Conservation (phyloP, 192 early-diverging fungal genomes). For the Coemansia sp. region DNA sequence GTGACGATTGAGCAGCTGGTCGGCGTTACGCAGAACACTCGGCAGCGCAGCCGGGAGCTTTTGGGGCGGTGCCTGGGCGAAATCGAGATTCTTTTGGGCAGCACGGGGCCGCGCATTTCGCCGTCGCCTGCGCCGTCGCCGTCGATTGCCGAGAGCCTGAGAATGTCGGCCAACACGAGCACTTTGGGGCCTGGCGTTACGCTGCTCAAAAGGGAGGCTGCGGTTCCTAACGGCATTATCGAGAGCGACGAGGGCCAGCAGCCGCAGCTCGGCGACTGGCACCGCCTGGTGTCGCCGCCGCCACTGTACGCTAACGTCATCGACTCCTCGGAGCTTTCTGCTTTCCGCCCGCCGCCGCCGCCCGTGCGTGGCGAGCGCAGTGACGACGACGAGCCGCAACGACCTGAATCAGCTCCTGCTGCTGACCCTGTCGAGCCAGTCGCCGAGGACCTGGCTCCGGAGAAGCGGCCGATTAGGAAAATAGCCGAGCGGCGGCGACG, state of each 20-base stretch:
- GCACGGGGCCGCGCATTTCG: background rate
- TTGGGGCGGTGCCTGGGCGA: conserved; percentile 34
- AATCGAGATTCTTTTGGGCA: conserved; percentile 34
- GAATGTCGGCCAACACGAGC: background rate
- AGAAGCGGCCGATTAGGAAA: conserved; percentile 19
- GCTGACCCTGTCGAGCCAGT: too few relatives aligned
- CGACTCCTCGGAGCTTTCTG: background rate
- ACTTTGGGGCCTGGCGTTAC: background rate
- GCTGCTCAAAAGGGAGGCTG: background rate
- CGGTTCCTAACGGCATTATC: background rate
- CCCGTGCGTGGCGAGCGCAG: background rate
- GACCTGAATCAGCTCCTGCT: background rate
- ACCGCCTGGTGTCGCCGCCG: background rate
- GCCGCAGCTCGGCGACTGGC: background rate
- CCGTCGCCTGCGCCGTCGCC: background rate
- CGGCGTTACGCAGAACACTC: conserved; percentile 10
- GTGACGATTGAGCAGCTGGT: conserved; percentile 22
- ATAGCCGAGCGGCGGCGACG: conserved; percentile 29
- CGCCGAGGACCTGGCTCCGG: background rate
- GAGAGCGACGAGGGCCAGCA: background rate
- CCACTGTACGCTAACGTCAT: background rate
- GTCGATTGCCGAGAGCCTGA: background rate
- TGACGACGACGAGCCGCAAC: background rate
- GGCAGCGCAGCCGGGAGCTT: conserved; percentile 30
- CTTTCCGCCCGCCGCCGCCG: background rate